These are phyloP conservation scores for Delonix regia DNA, from an alignment of 306 rosid genomes.

Conservation along the genomic window DNA sequence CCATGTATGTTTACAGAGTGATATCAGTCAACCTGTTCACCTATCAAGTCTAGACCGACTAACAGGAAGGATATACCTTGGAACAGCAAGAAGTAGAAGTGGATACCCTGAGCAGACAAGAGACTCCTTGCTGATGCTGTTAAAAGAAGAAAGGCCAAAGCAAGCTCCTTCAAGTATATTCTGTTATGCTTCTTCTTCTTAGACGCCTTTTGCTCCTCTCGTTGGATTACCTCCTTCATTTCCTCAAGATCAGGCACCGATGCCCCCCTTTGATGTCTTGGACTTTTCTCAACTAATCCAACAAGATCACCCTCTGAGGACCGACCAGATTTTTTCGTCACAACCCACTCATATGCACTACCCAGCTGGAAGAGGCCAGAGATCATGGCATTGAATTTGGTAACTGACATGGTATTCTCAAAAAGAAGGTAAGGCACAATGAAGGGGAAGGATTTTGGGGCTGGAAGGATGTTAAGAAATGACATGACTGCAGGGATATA, in stretches of 20 bases:
- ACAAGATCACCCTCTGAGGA: slow-evolving; percentile 88
- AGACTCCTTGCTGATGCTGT: slow-evolving; percentile 92
- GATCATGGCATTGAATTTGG: slow-evolving; percentile 94
- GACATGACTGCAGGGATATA: slow-evolving; percentile 91
- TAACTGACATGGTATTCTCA: slow-evolving; percentile 93
- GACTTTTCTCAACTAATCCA: slow-evolving; percentile 63
- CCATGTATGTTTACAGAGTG: slow-evolving; percentile 24
- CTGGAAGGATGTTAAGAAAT: slow-evolving; percentile 87
- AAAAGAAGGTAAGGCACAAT: slow-evolving; percentile 94
- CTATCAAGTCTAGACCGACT: slow-evolving; percentile 89
- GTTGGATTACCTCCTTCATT: slow-evolving; percentile 66
- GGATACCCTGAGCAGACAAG: slow-evolving; percentile 96
- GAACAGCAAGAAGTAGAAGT: slow-evolving; percentile 91
- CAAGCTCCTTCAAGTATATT: slow-evolving; percentile 78
- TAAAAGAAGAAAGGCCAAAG: slow-evolving; percentile 81
- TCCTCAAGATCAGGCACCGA: slow-evolving; percentile 70
- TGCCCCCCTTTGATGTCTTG: slow-evolving; percentile 60
- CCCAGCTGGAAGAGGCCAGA: slow-evolving; percentile 91
- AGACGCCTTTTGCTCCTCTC: slow-evolving; percentile 45
- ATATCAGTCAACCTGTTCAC: slow-evolving; percentile 76
- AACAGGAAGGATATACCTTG: slow-evolving; percentile 89
- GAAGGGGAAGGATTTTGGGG: slow-evolving; percentile 91
- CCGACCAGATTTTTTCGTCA: slow-evolving; percentile 90
- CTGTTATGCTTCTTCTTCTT: slow-evolving; percentile 80
- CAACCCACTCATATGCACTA: slow-evolving; percentile 95